phyloP scores from a whole-genome alignment of 2,329 filamentous ascomycete genomes.

The Tolypocladium ovalisporum region DNA sequence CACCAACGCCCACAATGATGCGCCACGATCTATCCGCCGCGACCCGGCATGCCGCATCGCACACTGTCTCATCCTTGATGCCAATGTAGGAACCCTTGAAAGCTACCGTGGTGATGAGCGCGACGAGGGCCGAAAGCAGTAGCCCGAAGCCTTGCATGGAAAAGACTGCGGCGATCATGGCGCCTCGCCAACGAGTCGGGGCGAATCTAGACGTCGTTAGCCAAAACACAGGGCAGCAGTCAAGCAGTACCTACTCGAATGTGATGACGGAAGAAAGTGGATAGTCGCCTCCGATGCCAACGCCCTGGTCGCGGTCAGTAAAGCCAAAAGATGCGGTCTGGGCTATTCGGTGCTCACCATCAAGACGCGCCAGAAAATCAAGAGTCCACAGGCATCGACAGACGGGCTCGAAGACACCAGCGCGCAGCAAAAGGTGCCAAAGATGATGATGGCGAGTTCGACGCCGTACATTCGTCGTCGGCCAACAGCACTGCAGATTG shows the following conservation, averaged over 20 bases:
- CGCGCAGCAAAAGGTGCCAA: constrained; percentile 57
- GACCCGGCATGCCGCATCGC: constrained; percentile 50
- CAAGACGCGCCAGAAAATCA: constrained; percentile 67
- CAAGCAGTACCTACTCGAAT: constrained; percentile 42
- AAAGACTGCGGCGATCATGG: constrained; percentile 76
- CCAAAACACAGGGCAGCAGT: too few species aligned
- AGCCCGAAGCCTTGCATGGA: constrained; percentile 81
- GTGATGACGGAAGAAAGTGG: constrained; percentile 73
- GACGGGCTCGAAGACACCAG: constrained; percentile 50
- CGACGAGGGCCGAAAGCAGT: constrained; percentile 58
- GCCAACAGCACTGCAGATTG: constrained; percentile 41
- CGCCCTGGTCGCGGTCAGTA: constrained; percentile 32
- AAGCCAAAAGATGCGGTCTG: neutral
- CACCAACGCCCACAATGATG: constrained; percentile 69
- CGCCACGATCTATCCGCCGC: constrained; percentile 77
- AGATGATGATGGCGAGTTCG: constrained; percentile 61
- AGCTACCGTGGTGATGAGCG: constrained; percentile 54
- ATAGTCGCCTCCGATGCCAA: constrained; percentile 75
- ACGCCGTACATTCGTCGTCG: constrained; percentile 76
- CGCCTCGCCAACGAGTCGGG: constrained; percentile 69
- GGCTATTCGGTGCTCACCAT: constrained; percentile 38
- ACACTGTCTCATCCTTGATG: constrained; percentile 32
- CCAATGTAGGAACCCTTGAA: constrained; percentile 44
- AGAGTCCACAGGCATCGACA: constrained; percentile 46
- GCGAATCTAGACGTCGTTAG: constrained; percentile 46